Evolutionary conservation across 2,329 filamentous ascomycete species (phyloP).

Genomic region (Pyrenophora tritici-repentis): DNA sequence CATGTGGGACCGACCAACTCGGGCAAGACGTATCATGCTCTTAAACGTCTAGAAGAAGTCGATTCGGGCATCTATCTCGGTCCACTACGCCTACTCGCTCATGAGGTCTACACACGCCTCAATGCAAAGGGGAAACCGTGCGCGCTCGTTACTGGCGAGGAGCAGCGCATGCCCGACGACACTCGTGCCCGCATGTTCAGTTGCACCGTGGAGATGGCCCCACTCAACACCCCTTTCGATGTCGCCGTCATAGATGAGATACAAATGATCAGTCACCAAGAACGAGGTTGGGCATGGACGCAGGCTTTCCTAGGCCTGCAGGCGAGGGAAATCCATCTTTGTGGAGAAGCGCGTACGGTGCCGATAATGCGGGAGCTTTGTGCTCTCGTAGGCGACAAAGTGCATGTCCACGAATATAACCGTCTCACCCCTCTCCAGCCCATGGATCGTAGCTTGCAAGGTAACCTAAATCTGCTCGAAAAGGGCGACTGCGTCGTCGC

Average conservation of each 20-base stretch:
- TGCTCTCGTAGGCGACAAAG: conserved; percentile 77
- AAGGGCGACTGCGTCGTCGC: conserved; percentile 92
- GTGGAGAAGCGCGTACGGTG: conserved; percentile 84
- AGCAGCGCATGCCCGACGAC: conserved; percentile 69
- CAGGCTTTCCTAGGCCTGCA: conserved; percentile 84
- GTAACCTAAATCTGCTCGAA: conserved; percentile 69
- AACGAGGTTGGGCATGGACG: conserved; percentile 94
- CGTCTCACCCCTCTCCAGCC: conserved; percentile 78
- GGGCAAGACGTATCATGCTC: conserved; percentile 93
- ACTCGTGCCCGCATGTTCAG: conserved; percentile 65
- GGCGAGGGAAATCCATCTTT: conserved; percentile 89
- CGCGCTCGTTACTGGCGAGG: conserved; percentile 87
- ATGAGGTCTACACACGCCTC: conserved; percentile 92
- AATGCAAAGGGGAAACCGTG: conserved; percentile 76
- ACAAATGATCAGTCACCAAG: conserved; percentile 84
- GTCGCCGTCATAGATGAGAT: conserved; percentile 98
- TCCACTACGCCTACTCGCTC: conserved; percentile 83
- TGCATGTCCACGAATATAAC: conserved; percentile 80
- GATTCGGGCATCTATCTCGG: conserved; percentile 86
- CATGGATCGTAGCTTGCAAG: conserved; percentile 65
- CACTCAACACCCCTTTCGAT: conserved; percentile 66
- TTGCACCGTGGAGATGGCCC: conserved; percentile 93
- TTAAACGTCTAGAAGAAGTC: conserved; percentile 80
- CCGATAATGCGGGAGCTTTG: conserved; percentile 78
- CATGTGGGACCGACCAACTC: conserved; percentile 98